Evolutionary conservation across 2,329 filamentous ascomycete genomes (phyloP), one percentile per base, ranked within the genome.

Genomic region (Alternaria sp.): DNA sequence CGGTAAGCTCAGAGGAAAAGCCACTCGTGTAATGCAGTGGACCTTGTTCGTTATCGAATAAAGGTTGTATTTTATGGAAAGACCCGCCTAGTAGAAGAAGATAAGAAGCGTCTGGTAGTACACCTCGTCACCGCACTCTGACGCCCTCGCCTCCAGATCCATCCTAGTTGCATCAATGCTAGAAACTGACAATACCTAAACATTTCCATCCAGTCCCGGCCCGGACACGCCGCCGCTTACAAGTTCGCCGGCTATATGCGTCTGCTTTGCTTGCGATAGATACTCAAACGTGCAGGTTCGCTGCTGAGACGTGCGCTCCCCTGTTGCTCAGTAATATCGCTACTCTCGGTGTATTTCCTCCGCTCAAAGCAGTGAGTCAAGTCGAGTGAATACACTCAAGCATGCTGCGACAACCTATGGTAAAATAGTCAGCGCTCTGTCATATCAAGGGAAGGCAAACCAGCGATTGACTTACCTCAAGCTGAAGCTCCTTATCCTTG

Each of bases 351-450:
- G 9, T 52, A 17, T 36, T 19, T 23, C 49, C 25, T 28, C 54
- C 15, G 46, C 68, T 83, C 88, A 99, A 80, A 99, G 90, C 66
- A 99, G 86, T 55, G 96, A 98, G 84, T 99, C 96, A 75, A 99
- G 91, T 78, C 95, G 89, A 69, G 96, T 99, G 81, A 99, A 99
- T 76, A 99, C 96, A 83, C 92, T 97, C 81, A 99, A 84, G 81
- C 96, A 98, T 71, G 96, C 96, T 56, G 96, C 94, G 57, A 99
- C 93, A 76, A 92, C 89, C 87, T 90, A 63, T 61, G 47, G 19
- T 23, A 62, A 36, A 19, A 11, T 15, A 28, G 51, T 80, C 64
- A 79, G 73, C 67, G 59, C 54, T 40, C 6, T 36, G n/a, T 54
- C n/a, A 44, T 13, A 26, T 12, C 7, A 19, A 45, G 56, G 10